These are phyloP conservation scores for Pseudogymnoascus sp. DNA, from an alignment of 2,329 filamentous ascomycete species.

Conservation along the genomic window DNA sequence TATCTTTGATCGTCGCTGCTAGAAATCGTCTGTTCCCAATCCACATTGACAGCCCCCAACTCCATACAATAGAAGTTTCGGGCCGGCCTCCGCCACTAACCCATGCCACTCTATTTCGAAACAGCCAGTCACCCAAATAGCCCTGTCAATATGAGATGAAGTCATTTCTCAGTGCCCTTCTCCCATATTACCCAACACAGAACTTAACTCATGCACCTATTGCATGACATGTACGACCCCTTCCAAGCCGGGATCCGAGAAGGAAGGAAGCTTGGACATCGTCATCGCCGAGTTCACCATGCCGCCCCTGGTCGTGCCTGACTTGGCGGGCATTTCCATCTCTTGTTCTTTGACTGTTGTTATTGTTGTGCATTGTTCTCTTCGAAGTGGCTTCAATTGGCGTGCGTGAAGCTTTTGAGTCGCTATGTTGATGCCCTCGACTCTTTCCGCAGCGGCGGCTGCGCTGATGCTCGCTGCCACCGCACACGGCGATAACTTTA, in stretches of 20 bases:
- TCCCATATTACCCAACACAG: not conserved
- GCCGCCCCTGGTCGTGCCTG: not conserved
- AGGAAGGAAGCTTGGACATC: not conserved
- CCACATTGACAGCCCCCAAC: not conserved
- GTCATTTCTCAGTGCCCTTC: not conserved
- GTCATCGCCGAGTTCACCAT: not conserved
- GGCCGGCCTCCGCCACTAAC: constrained; percentile 2
- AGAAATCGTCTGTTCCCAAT: not conserved
- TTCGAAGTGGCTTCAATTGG: not conserved
- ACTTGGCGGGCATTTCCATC: not conserved
- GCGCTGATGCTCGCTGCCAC: not conserved
- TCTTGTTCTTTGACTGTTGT: not conserved
- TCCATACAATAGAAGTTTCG: not conserved
- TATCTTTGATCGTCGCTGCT: not conserved
- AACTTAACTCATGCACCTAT: not conserved
- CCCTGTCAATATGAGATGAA: constrained; percentile 6
- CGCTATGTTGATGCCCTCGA: not conserved
- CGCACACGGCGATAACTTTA: constrained; percentile 35
- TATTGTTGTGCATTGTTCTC: not conserved
- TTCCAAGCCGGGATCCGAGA: not conserved
- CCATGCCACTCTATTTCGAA: constrained; percentile 6
- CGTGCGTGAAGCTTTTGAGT: not conserved
- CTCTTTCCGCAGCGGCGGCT: not conserved
- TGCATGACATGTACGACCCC: not conserved
- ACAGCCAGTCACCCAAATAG: not conserved